These are phyloP conservation scores for Suillus occidentalis DNA, from an alignment of 768 basidiomycete genomes.

Conservation along the genomic window DNA sequence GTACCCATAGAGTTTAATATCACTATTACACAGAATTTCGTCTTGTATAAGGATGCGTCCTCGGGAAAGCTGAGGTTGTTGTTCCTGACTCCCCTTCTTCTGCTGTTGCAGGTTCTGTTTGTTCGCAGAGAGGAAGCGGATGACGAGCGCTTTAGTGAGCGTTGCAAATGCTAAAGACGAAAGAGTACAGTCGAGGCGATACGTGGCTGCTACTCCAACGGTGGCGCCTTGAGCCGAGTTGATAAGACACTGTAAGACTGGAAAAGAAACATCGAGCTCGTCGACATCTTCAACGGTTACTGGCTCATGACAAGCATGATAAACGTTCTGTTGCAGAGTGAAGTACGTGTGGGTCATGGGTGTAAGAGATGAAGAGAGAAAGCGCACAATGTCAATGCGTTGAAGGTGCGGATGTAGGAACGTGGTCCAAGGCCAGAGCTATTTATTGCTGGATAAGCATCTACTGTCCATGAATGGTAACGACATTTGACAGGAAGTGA, in stretches of 20 bases:
- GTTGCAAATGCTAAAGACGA: conserved; percentile 43
- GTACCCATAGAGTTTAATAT: conserved; percentile 39
- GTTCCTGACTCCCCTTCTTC: conserved; percentile 4
- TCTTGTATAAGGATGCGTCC: conserved; percentile 29
- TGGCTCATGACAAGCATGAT: conserved; percentile 19
- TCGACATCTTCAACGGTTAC: conserved; percentile 31
- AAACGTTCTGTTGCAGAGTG: conserved; percentile 35
- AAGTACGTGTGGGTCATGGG: conserved; percentile 17
- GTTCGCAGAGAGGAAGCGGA: conserved; percentile 30
- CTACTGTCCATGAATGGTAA: too few species aligned
- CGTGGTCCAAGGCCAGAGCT: neutral
- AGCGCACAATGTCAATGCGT: neutral
- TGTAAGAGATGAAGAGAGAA: neutral
- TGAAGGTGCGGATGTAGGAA: neutral
- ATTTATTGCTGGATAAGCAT: conserved; percentile 7
- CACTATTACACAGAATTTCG: conserved; percentile 31
- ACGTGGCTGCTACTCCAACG: conserved; percentile 35
- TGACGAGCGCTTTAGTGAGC: conserved; percentile 32
- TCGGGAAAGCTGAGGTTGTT: neutral
- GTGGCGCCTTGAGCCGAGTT: conserved; percentile 21
- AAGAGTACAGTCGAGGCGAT: conserved; percentile 28
- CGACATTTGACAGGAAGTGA: too few species aligned
- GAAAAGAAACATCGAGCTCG: conserved; percentile 24
- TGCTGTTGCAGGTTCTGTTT: neutral
- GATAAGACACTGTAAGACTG: conserved; percentile 30